Evolutionary conservation across 306 rosid species (phyloP), one percentile per base, ranked within the genome.

Genomic region (Oxytropis ochrocephala): DNA sequence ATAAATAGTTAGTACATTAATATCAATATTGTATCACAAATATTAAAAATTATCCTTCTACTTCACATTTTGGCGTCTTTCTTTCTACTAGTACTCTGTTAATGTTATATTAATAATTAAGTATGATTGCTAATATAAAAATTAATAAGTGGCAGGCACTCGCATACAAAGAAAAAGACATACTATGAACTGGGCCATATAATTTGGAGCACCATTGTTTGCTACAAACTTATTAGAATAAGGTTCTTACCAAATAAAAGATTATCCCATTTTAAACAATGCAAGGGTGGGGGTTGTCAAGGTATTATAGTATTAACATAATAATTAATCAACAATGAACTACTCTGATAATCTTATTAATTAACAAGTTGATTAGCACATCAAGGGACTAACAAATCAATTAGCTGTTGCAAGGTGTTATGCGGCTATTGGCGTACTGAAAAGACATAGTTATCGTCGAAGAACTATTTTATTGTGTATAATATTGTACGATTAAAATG

Each of bases 31-130:
- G 32, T 54, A 61, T 62, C 70, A 43, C 43, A 27, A 39, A 58
- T 83, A 69, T 64, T 74, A 57, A 54, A 74, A 50, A 74, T 65
- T 82, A 69, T 69, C 78, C 57, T 53, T 75, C 64, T 36, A 35
- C 42, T 59, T 50, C 70, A 24, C 62, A 63, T 69, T 64, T 64
- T 44, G 44, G 32, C 58, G 33, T 32, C 69, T 79, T 12, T 69
- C 44, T 11, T 56, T 48, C 65, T 56, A 43, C n/a, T n/a, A n/a
- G n/a, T n/a, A n/a, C 47, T 27, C 4, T 47, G 11, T 48, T 72
- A 24, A 30, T 19, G 16, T 19, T 39, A 3, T 61, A 44, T 6
- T 17, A 44, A 12, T 11, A 41, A 44, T 44, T 11, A 41, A 0
- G 2, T 32, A 41, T 50, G 55, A 59, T 43, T 43, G 39, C 0